These are phyloP conservation scores for Myxozyma vanderwaltii DNA, from an alignment of 805 yeast genomes.

Conservation along the genomic window DNA sequence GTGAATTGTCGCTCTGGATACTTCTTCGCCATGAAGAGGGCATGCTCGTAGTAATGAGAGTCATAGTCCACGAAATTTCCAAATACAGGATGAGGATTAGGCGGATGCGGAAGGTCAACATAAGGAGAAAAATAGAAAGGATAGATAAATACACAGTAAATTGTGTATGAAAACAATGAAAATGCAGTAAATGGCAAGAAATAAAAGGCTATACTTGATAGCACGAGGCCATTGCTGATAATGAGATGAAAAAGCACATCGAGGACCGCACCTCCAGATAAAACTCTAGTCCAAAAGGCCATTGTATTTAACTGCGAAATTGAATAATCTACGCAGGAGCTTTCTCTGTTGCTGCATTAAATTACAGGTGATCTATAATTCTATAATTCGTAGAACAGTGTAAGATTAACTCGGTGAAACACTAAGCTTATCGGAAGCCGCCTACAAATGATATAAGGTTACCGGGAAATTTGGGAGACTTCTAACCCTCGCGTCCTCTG, in stretches of 20 bases:
- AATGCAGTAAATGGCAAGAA: neutral
- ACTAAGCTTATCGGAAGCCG: too few relatives aligned
- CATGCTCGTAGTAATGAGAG: constrained; percentile 11
- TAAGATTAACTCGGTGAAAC: too few relatives aligned
- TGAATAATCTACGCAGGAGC: neutral
- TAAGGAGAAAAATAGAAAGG: constrained; percentile 20
- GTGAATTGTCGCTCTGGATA: constrained; percentile 15
- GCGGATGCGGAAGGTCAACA: constrained; percentile 12
- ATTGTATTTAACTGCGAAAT: neutral
- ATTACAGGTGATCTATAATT: too few relatives aligned
- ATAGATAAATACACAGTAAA: constrained; percentile 15
- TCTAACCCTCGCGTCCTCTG: too few relatives aligned
- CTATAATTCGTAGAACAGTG: neutral
- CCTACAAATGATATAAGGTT: too few relatives aligned
- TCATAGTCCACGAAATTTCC: constrained; percentile 20
- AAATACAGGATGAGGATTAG: constrained; percentile 14
- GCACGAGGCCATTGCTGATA: neutral
- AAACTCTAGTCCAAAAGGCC: constrained; percentile 1
- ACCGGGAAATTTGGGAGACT: too few relatives aligned
- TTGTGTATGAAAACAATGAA: neutral
- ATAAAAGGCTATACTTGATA: neutral
- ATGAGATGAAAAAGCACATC: constrained; percentile 3
- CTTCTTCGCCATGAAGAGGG: constrained; percentile 1
- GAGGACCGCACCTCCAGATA: neutral
- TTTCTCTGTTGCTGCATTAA: too few relatives aligned